phyloP scores from a whole-genome alignment of 2,329 filamentous ascomycete species.

The Cladorrhinum sp. region DNA sequence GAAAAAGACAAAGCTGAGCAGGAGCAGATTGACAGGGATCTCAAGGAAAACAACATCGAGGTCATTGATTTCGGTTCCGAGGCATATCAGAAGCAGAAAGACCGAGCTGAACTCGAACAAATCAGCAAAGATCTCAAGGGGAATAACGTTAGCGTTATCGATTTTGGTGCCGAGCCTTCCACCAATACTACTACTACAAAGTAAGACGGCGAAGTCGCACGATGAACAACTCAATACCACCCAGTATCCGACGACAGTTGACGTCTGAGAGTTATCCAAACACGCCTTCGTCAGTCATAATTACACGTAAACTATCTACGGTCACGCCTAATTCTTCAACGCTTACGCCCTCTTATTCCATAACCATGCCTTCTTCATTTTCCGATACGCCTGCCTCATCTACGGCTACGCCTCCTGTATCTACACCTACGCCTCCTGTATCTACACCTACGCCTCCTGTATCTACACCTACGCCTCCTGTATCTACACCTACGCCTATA shows the following conservation, averaged over 20 bases:
- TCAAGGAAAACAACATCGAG: neutral
- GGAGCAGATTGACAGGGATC: neutral
- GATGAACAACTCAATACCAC: neutral
- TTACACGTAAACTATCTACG: too few relatives aligned
- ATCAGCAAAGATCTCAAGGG: neutral
- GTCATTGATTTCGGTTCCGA: neutral
- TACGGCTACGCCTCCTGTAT: neutral
- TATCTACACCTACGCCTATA: too few relatives aligned
- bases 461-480: too few relatives aligned
- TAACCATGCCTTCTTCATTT: too few relatives aligned
- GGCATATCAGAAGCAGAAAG: neutral
- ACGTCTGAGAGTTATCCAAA: neutral
- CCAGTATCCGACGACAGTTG: too few relatives aligned
- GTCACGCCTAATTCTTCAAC: too few relatives aligned
- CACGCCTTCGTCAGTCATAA: too few relatives aligned
- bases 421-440: neutral
- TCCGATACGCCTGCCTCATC: too few relatives aligned
- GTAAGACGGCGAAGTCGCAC: too few relatives aligned
- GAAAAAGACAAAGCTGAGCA: neutral
- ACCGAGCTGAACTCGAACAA: neutral
- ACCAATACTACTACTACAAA: neutral
- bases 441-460: too few relatives aligned
- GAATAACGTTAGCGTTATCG: neutral
- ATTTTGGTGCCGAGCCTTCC: neutral
- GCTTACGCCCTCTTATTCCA: too few relatives aligned